phyloP scores from a whole-genome alignment of 1,284 basidiomycete genomes.

The Pseudozyma sp. region DNA sequence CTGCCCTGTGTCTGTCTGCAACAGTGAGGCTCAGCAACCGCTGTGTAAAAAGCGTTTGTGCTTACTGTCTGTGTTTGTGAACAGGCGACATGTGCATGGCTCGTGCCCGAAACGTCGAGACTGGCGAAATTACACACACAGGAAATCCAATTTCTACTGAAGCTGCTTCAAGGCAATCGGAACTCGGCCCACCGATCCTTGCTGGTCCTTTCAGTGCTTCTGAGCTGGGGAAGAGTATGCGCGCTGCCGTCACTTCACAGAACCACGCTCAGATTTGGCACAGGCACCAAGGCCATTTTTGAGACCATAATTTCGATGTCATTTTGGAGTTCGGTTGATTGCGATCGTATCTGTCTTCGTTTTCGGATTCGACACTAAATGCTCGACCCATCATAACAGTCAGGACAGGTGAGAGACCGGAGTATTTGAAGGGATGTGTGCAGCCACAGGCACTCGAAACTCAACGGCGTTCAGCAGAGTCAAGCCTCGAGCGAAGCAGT shows the following conservation, averaged over 20 bases:
- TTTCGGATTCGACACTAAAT: too few species aligned
- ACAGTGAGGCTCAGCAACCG: too few species aligned
- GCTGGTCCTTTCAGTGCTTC: not conserved
- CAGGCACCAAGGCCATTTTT: not conserved
- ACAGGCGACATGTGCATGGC: not conserved
- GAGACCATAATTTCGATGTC: not conserved
- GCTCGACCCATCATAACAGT: too few species aligned
- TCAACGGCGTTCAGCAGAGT: too few species aligned
- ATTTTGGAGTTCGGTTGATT: too few species aligned
- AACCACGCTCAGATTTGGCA: not conserved
- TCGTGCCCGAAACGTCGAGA: not conserved
- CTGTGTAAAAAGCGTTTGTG: not conserved
- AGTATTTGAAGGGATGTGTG: too few species aligned
- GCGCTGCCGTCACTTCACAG: slow-evolving; percentile 7
- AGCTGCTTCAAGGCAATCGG: not conserved
- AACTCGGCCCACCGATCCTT: slow-evolving; percentile 2
- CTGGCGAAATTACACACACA: not conserved
- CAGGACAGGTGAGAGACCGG: too few species aligned
- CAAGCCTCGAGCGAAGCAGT: too few species aligned
- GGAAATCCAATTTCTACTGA: not conserved
- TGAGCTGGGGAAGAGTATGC: not conserved
- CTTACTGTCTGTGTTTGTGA: not conserved
- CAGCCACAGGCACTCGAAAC: too few species aligned
- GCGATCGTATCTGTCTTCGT: too few species aligned
- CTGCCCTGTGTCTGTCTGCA: not conserved